Percentiles rank a stretch among this genome's conserved stretches.
Conservation (phyloP, 345 rosid genomes). For the Kandelia obovata region DNA sequence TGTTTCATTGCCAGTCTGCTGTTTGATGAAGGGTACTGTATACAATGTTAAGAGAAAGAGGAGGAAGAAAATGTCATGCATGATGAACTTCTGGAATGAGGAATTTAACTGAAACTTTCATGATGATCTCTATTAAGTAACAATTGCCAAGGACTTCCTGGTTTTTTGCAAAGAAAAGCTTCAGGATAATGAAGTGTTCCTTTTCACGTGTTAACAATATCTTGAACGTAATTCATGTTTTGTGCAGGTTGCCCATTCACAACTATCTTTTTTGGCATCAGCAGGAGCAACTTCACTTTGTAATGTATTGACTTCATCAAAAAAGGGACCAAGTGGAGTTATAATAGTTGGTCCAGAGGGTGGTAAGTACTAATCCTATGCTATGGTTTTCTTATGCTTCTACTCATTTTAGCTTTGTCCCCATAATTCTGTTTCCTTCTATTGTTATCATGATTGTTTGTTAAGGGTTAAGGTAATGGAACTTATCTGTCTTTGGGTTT, state of each 20-base stretch:
- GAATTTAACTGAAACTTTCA: no score
- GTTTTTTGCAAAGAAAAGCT: not conserved
- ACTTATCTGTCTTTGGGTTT: not conserved
- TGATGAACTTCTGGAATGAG: no score
- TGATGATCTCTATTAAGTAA: no score
- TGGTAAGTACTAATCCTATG: constrained; percentile 38
- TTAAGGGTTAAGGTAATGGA: not conserved
- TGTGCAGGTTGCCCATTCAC: constrained; percentile 58
- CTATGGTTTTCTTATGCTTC: no score
- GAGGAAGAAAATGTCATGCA: no score
- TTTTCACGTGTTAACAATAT: not conserved
- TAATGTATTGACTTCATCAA: constrained; percentile 42
- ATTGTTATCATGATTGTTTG: not conserved
- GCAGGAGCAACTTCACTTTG: constrained; percentile 81
- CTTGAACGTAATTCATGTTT: not conserved
- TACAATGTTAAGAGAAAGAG: no score
- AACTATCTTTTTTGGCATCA: constrained; percentile 66
- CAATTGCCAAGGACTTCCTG: not conserved
- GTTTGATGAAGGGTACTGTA: no score
- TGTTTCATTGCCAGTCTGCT: no score
- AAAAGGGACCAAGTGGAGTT: constrained; percentile 54
- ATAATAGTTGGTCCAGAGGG: constrained; percentile 90
- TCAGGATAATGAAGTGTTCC: not conserved
- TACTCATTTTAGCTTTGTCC: no score
- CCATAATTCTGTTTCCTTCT: not conserved